Conservation (phyloP, 805 yeast species). For the Dipodascus geniculatus region DNA sequence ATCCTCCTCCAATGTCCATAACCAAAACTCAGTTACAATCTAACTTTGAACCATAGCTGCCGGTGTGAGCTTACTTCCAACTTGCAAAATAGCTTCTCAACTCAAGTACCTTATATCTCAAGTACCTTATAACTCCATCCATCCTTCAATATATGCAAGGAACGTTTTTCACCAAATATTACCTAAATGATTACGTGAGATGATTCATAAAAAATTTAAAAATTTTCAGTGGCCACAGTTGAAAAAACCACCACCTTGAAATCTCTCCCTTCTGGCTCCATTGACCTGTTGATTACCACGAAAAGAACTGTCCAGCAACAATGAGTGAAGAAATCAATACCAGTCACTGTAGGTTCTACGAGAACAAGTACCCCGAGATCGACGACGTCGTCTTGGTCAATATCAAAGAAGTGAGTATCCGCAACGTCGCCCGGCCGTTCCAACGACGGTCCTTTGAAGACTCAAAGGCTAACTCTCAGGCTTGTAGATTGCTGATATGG, state of each 20-base stretch:
- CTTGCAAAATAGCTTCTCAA: too few species aligned
- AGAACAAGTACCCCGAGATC: slow-evolving; percentile 96
- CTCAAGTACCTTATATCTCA: too few species aligned
- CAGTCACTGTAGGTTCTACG: slow-evolving; percentile 91
- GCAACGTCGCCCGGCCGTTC: neutral
- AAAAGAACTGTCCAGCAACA: neutral
- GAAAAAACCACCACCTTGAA: slow-evolving; percentile 1
- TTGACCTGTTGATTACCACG: neutral
- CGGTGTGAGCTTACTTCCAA: too few species aligned
- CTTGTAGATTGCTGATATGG: slow-evolving; percentile 84
- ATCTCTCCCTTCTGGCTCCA: neutral
- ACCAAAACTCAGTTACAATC: too few species aligned
- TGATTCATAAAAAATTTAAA: neutral
- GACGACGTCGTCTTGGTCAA: slow-evolving; percentile 99
- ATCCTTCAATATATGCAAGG: too few species aligned
- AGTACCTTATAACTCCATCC: too few species aligned
- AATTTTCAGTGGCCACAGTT: slow-evolving; percentile 1
- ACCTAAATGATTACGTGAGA: neutral
- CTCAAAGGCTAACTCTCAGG: neutral
- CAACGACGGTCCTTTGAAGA: too few species aligned
- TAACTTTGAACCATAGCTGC: too few species aligned
- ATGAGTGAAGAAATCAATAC: slow-evolving; percentile 24
- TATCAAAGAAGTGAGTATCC: slow-evolving; percentile 34
- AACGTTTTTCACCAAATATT: neutral
- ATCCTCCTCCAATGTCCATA: too few species aligned